Evolutionary conservation across 208 protist genomes (phyloP), one percentile per base, ranked within the genome.

Genomic region (Leishmania aethiopica): DNA sequence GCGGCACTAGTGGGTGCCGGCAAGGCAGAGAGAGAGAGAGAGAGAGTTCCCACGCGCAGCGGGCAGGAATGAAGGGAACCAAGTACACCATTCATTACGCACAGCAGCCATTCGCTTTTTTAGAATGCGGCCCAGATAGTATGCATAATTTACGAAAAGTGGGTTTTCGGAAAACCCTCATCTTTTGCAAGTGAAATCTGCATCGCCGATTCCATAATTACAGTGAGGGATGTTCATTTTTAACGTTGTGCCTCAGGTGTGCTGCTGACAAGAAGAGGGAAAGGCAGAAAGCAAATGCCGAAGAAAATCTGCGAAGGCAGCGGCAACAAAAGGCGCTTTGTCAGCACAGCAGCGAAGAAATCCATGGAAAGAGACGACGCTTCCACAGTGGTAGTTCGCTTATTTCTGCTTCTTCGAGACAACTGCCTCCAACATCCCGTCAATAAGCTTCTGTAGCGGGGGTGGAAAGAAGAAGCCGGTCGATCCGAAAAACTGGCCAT

Each of bases 381-480:
- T 13, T 15, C 11, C 22, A 28, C 42, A 49, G 3, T 10, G 25
- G 25, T 53, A 73, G 42, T 35, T 51, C 28, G 42, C 28, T 72
- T 71, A 72, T n/a, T 72, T 79, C 28, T 70, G 32, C 75, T 83
- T 81, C 25, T 87, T 87, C 22, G 78, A 62, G 0, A 55, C 64
- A 7, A 75, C 37, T 10, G n/a, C 28, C 42, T 81, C 77, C 11
- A 90, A 64, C 67, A 90, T 69, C 25, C 42, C 75, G 55, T 93
- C 89, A 35, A 97, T 64, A 69, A 94, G 89, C 17, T 79, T 82
- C 37, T 88, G 87, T 19, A 97, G 74, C 15, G 87, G 60, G 10
- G 94, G 94, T 25, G 94, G 92, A 77, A 87, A 97, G 78, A 97
- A 92, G 60, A 88, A 92, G 1, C 94, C 94, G 17, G 84, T 88